Base-by-base conservation (phyloP, 768 basidiomycete species). In the Amanita fuliginea region DNA sequence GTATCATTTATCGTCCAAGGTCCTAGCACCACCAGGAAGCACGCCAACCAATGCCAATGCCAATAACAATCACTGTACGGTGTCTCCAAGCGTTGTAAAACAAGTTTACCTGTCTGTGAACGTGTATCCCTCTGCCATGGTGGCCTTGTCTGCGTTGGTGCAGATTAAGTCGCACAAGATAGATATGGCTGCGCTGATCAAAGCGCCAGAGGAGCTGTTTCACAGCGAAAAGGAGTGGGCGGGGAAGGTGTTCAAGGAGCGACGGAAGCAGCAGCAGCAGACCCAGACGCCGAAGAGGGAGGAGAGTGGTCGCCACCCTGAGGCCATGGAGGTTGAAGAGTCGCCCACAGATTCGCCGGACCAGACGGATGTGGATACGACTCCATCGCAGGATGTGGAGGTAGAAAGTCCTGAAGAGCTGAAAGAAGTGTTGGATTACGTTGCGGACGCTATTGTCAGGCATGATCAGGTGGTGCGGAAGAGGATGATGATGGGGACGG, bases 361-460 rank as follows among this genome's bases (percentile, higher is more conserved):
- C n/a, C 49, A 47, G 28, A 53, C 51, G 4, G 53, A 46, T 9
- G 55, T 55, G 3, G 58, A 51, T 35, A 14, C n/a, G n/a, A n/a
- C 28, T n/a, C 19, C 28, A 10, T 18, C 51, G 28, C 54, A 44
- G 48, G 51, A 44, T 46, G 56, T 46, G 14, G 50, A 58, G 6
- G 57, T 68, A 4, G 68, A 76, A 54, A 69, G 70, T 7, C 68
- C 71, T 7, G 74, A 71, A 33, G 72, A 78, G 56, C 62, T 80
- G 46, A 71, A 71, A 19, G 69, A 71, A 22, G 82, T 83, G 45
- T 62, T 89, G 56, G 69, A 73, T 10, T 75, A 77, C 59, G 75
- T 78, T 42, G 81, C 74, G 2, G 68, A 68, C 19, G 65, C 73
- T 33, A 75, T 88, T 37, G 63, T 67, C 39, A 61, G 68, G 53